Evolutionary conservation across 345 rosid species (phyloP).

Genomic region (Eucalyptus guilfoylei): DNA sequence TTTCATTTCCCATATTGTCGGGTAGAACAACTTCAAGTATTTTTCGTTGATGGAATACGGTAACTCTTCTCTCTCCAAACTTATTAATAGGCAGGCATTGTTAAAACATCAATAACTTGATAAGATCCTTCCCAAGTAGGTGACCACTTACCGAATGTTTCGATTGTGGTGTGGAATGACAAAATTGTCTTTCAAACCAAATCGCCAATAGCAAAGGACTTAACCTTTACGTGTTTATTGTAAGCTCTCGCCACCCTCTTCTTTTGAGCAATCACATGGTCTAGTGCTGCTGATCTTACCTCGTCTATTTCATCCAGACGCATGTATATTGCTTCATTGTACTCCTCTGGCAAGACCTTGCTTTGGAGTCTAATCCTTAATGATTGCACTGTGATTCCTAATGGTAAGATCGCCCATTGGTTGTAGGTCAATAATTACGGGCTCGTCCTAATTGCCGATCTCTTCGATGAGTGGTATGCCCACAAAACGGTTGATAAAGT

Average conservation of each 20-base stretch:
- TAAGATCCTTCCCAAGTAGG: background rate
- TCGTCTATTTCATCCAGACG: background rate
- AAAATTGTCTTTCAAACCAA: background rate
- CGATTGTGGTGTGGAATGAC: background rate
- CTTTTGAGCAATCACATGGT: background rate
- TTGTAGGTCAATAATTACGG: background rate
- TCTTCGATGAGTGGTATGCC: background rate
- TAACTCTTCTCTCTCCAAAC: background rate
- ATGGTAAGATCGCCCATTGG: background rate
- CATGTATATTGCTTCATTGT: background rate
- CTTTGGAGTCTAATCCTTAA: background rate
- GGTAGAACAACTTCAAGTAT: background rate
- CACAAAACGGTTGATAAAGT: background rate
- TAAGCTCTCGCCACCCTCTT: background rate
- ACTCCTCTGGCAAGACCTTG: background rate
- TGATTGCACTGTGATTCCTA: background rate
- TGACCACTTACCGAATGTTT: background rate
- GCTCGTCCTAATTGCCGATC: background rate
- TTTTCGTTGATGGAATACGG: background rate
- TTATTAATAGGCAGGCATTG: background rate
- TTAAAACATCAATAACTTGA: background rate
- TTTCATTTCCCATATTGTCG: background rate
- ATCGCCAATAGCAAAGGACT: background rate
- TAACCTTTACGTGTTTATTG: background rate
- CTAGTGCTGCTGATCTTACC: background rate